These are phyloP conservation scores for Kwoniella bestiolae DNA, from an alignment of 768 basidiomycete genomes.

Conservation along the genomic window DNA sequence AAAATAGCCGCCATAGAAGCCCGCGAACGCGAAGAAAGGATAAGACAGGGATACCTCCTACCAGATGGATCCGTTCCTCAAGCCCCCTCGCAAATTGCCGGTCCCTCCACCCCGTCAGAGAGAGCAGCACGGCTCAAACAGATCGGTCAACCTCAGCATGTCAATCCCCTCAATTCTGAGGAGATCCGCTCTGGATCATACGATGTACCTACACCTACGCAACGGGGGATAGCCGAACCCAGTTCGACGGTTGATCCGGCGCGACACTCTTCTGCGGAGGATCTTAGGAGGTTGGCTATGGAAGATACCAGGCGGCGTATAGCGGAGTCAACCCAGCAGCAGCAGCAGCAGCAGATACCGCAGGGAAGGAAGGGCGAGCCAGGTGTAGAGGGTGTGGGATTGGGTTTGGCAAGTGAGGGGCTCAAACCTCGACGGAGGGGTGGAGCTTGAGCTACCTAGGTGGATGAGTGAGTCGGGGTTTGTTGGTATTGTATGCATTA, in stretches of 20 bases:
- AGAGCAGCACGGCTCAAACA: slow-evolving; percentile 1
- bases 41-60: slow-evolving; percentile 48
- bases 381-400: background rate
- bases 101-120: slow-evolving; percentile 22
- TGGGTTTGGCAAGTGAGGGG: slow-evolving; percentile 9
- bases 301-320: slow-evolving; percentile 51
- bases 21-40: slow-evolving; percentile 47
- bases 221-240: slow-evolving; percentile 20
- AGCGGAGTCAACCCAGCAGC: slow-evolving; percentile 6
- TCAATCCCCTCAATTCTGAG: slow-evolving; percentile 17
- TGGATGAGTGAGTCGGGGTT: background rate
- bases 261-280: slow-evolving; percentile 33
- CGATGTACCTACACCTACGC: slow-evolving; percentile 35
- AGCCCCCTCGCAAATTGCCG: slow-evolving; percentile 6
- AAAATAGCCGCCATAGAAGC: slow-evolving; percentile 44
- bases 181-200: slow-evolving; percentile 10
- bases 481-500: no score
- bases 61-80: slow-evolving; percentile 16
- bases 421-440: slow-evolving; percentile 29
- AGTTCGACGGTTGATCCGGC: slow-evolving; percentile 36
- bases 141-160: slow-evolving; percentile 16
- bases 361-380: background rate
- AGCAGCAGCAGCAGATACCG: background rate
- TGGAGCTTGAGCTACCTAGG: background rate
- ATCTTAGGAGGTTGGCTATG: slow-evolving; percentile 41